Conservation (phyloP, 352 stramenopile genomes). For the Pythium sp. region DNA sequence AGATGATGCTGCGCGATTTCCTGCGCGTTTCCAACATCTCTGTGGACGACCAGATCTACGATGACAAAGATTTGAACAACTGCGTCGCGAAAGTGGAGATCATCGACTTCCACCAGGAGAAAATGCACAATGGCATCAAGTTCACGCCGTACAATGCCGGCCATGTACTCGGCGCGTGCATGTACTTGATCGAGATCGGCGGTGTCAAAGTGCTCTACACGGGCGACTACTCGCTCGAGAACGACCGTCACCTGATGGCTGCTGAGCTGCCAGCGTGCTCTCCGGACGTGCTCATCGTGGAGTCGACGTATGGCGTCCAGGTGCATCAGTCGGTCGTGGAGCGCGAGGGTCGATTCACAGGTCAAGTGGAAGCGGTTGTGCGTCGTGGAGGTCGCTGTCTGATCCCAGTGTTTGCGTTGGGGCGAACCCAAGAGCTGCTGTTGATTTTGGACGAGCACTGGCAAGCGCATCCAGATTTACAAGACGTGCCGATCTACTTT, state of each 20-base stretch:
- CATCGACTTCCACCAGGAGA: constrained; percentile 97
- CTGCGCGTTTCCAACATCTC: constrained; percentile 93
- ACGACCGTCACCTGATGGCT: constrained; percentile 98
- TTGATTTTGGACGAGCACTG: constrained; percentile 99
- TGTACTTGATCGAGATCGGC: constrained; percentile 99
- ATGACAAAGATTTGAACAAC: constrained; percentile 94
- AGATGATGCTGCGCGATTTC: constrained; percentile 98
- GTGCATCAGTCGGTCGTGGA: constrained; percentile 96
- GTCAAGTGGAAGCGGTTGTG: constrained; percentile 95
- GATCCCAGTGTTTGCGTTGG: constrained; percentile 98
- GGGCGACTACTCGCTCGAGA: constrained; percentile 97
- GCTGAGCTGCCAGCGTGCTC: constrained; percentile 79
- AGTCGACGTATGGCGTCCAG: constrained; percentile 98
- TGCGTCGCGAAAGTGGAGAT: constrained; percentile 98
- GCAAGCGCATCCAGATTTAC: constrained; percentile 91
- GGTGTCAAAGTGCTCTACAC: constrained; percentile 98
- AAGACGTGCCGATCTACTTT: constrained; percentile 99
- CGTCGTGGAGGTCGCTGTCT: constrained; percentile 95
- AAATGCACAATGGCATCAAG: constrained; percentile 96
- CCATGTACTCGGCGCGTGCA: constrained; percentile 98
- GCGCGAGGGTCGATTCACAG: constrained; percentile 96
- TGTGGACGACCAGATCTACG: constrained; percentile 92
- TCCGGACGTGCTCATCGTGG: constrained; percentile 98
- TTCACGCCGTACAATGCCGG: constrained; percentile 99
- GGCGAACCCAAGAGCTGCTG: constrained; percentile 97